Evolutionary conservation across 1,284 basidiomycete genomes (phyloP).

Genomic region (Kwoniella shivajii): DNA sequence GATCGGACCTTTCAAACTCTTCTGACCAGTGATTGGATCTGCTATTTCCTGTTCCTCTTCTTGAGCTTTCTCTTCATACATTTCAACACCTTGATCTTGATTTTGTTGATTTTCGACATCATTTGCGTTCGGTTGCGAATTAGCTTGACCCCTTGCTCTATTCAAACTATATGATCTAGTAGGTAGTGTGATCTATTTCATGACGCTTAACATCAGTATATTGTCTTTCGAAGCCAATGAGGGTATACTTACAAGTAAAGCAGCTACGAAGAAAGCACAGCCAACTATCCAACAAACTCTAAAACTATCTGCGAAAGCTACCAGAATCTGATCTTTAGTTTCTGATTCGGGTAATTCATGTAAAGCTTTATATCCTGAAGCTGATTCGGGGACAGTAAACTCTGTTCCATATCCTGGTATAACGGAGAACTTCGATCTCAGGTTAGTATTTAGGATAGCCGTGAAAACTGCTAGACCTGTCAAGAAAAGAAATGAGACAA

Average conservation of each 20-base stretch:
- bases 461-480: conserved; percentile 42
- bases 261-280: conserved; percentile 20
- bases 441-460: conserved; percentile 43
- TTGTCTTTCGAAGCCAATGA: not conserved
- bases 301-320: conserved; percentile 42
- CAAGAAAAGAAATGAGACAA: not conserved
- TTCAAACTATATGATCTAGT: conserved; percentile 23
- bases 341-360: conserved; percentile 39
- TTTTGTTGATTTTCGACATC: conserved; percentile 1
- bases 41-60: not conserved
- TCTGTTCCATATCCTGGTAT: conserved; percentile 42
- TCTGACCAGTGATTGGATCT: not conserved
- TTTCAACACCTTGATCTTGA: not conserved
- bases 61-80: not conserved
- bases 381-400: conserved; percentile 35
- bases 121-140: not conserved
- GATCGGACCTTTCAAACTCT: too few relatives aligned
- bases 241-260: conserved; percentile 14
- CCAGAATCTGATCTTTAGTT: conserved; percentile 28
- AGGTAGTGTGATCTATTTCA: conserved; percentile 18
- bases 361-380: conserved; percentile 39
- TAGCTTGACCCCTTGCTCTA: conserved; percentile 12
- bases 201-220: not conserved
- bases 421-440: conserved; percentile 35
- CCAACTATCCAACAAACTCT: conserved; percentile 32